These are phyloP conservation scores for Starmerella riodocensis DNA, from an alignment of 805 yeast species.

Conservation along the genomic window DNA sequence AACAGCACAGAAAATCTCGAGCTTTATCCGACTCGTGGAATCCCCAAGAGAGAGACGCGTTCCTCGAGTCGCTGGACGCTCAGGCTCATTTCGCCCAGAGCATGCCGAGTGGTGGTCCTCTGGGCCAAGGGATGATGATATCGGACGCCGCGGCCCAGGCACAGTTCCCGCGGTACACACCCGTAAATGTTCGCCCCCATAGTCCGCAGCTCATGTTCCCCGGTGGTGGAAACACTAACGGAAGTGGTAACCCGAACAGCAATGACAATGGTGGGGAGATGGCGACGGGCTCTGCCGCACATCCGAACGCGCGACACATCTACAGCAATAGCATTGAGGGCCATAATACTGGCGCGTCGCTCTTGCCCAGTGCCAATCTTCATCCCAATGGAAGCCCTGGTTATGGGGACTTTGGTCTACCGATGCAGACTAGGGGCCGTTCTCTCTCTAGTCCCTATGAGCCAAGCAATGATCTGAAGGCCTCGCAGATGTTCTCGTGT, in stretches of 20 bases:
- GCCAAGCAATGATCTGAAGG: slow-evolving; percentile 45
- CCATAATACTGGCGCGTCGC: neutral
- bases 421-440: slow-evolving; percentile 10
- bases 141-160: neutral
- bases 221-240: neutral
- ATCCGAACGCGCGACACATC: no score
- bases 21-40: slow-evolving; percentile 17
- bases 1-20: slow-evolving; percentile 5
- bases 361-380: neutral
- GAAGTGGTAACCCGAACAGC: neutral
- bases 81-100: slow-evolving; percentile 2
- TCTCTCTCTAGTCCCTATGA: slow-evolving; percentile 36
- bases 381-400: neutral
- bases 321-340: slow-evolving; percentile 1
- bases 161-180: slow-evolving; percentile 5
- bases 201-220: neutral
- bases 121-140: neutral
- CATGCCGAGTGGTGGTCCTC: neutral
- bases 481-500: slow-evolving; percentile 64
- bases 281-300: no score
- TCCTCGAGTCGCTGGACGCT: slow-evolving; percentile 11
- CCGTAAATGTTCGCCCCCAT: slow-evolving; percentile 4
- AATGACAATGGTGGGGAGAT: no score
- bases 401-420: slow-evolving; percentile 6
- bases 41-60: slow-evolving; percentile 11